Evolutionary conservation across 139 green algal species (phyloP), one percentile per base, ranked within the genome.

Genomic region (Tetraselmis chui): DNA sequence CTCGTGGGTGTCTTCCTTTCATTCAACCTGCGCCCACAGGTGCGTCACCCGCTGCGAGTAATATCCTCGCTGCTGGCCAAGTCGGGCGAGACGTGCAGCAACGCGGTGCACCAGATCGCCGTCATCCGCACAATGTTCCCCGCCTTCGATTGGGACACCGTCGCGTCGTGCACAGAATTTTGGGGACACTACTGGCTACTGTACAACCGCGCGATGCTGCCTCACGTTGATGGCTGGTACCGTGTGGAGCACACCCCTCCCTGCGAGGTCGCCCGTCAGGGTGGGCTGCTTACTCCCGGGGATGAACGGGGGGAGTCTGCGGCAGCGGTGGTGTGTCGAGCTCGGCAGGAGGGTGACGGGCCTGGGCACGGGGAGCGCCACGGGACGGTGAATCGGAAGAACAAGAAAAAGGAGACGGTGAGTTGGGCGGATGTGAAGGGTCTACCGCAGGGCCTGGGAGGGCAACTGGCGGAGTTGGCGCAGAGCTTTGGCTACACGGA

Each of bases 241-340:
- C 58, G 80, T 18, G 80, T 83, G 25, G 80, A 83, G 80, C 58
- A 83, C 59, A 78, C 80, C 28, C 26, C 24, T 1, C 58, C 80
- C 24, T 83, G 80, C 67, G 59, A 79, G 1, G 80, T 83, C 58
- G 58, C 59, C 22, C 5, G 2, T 30, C 2, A 23, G 1, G 32
- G 58, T 24, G 80, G 31, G 29, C 23, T 83, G 78, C 78, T 82
- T 26, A 18, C 26, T 31, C 45, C 45, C 45, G 45, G 45, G 11
- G n/a, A n/a, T n/a, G n/a, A n/a, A n/a, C n/a, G n/a, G n/a, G n/a
- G n/a, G n/a, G n/a, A n/a, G n/a, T 25, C 11, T 18, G 45, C 45
- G 11, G 45, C 45, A 5, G 45, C 45, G 11, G 45, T 18, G 11
- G 45, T 18, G 45, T 67, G 45, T 18, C 11, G 11, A 5, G 45